These are phyloP conservation scores for Diplocarpon mali DNA, from an alignment of 2,329 filamentous ascomycete species.

Conservation along the genomic window DNA sequence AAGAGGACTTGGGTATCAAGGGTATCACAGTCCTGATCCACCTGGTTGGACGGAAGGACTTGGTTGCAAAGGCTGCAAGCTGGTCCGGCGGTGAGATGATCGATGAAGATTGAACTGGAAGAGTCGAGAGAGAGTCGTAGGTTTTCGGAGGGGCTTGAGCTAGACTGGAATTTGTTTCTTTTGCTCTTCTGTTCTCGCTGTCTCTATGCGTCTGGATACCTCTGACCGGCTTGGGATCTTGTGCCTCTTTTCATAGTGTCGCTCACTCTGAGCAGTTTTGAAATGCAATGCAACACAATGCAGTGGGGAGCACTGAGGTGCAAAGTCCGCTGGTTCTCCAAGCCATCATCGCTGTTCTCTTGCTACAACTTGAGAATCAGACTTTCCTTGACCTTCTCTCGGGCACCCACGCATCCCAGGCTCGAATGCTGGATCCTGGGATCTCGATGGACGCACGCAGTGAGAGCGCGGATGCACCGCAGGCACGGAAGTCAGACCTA, in stretches of 20 bases:
- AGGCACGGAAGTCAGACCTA: no score
- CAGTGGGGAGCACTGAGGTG: no score
- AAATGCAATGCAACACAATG: no score
- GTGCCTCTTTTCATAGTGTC: background rate
- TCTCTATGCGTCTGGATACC: background rate
- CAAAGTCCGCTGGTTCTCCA: no score
- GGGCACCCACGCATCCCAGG: background rate
- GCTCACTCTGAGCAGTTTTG: no score
- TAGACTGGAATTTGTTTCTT: background rate
- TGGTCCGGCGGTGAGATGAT: conserved; percentile 7
- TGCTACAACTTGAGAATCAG: background rate
- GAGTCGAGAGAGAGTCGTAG: no score
- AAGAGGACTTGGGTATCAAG: conserved; percentile 9
- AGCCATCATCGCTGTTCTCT: no score
- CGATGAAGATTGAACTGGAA: background rate
- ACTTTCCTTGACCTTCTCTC: background rate
- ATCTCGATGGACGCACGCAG: no score
- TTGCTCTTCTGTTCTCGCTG: background rate
- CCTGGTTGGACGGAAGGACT: conserved; percentile 15
- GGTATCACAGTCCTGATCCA: conserved; percentile 22
- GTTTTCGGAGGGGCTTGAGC: background rate
- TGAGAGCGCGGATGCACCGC: no score
- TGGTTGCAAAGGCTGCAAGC: conserved; percentile 14
- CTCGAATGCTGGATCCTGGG: no score
- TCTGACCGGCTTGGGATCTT: background rate